Conservation (phyloP, 495 filamentous ascomycete genomes). For the Aspergillus sparsus region DNA sequence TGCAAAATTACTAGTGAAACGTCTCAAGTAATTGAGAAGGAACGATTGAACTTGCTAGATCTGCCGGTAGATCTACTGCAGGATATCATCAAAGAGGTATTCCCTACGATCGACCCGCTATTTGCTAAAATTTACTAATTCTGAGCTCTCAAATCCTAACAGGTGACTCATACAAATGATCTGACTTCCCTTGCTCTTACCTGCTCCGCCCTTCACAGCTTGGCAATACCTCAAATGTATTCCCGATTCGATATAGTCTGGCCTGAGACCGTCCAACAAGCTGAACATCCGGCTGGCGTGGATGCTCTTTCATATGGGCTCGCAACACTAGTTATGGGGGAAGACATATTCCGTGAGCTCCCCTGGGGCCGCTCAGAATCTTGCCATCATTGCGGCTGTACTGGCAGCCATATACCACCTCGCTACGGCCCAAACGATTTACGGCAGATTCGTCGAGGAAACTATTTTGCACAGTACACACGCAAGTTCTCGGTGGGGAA, state of each 20-base stretch:
- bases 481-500: constrained; percentile 91
- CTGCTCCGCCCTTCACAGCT: constrained; percentile 77
- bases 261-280: constrained; percentile 69
- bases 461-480: constrained; percentile 82
- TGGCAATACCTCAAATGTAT: constrained; percentile 87
- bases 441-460: constrained; percentile 54
- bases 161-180: constrained; percentile 89
- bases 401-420: constrained; percentile 18
- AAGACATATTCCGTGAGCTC: constrained; percentile 62
- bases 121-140: not conserved
- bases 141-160: constrained; percentile 19
- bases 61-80: constrained; percentile 85
- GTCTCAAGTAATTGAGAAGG: constrained; percentile 14
- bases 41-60: constrained; percentile 65
- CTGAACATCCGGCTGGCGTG: constrained; percentile 71
- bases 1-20: not conserved
- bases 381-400: constrained; percentile 44
- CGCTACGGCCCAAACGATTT: constrained; percentile 15
- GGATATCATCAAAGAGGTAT: constrained; percentile 85
- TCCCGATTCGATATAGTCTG: constrained; percentile 92
- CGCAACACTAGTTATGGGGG: constrained; percentile 79
- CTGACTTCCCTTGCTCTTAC: constrained; percentile 80
- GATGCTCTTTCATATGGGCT: constrained; percentile 92
- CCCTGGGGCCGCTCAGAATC: constrained; percentile 19
- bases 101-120: constrained; percentile 8